phyloP scores from a whole-genome alignment of 2,329 filamentous ascomycete genomes.

The Onygena corvina region DNA sequence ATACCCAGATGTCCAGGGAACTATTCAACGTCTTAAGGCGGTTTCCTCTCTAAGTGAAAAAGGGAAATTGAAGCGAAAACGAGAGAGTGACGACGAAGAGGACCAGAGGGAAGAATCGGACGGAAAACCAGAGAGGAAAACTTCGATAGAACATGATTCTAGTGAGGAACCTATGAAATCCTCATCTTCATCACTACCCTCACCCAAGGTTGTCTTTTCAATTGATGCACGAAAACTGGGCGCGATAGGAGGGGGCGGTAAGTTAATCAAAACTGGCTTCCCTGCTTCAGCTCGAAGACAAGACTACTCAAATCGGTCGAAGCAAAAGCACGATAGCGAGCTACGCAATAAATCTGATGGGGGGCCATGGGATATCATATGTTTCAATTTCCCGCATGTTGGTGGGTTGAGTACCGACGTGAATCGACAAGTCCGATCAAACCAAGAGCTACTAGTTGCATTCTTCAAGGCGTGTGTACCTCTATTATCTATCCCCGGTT shows the following conservation, averaged over 20 bases:
- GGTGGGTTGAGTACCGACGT: conserved; percentile 86
- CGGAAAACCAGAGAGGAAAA: not conserved
- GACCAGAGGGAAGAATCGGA: conserved; percentile 3
- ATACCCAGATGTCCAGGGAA: conserved; percentile 57
- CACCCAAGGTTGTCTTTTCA: conserved; percentile 30
- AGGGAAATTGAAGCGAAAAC: conserved; percentile 17
- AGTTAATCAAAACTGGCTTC: conserved; percentile 34
- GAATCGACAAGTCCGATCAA: conserved; percentile 84
- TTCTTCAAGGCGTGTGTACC: conserved; percentile 38
- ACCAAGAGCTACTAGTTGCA: conserved; percentile 51
- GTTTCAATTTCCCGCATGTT: conserved; percentile 97
- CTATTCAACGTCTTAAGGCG: conserved; percentile 38
- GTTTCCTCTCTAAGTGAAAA: not conserved
- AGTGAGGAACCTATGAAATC: not conserved
- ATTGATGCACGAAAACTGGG: conserved; percentile 36
- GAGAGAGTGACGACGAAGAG: conserved; percentile 9
- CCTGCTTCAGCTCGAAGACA: conserved; percentile 8
- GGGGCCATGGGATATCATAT: conserved; percentile 57
- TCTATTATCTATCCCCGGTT: conserved; percentile 26
- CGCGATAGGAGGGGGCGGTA: conserved; percentile 27
- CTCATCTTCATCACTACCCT: not conserved
- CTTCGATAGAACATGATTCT: not conserved
- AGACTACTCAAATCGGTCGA: not conserved
- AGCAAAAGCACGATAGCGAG: not conserved
- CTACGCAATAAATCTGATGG: conserved; percentile 10